Conservation (phyloP, 768 basidiomycete species). For the Scleroderma citrinum region DNA sequence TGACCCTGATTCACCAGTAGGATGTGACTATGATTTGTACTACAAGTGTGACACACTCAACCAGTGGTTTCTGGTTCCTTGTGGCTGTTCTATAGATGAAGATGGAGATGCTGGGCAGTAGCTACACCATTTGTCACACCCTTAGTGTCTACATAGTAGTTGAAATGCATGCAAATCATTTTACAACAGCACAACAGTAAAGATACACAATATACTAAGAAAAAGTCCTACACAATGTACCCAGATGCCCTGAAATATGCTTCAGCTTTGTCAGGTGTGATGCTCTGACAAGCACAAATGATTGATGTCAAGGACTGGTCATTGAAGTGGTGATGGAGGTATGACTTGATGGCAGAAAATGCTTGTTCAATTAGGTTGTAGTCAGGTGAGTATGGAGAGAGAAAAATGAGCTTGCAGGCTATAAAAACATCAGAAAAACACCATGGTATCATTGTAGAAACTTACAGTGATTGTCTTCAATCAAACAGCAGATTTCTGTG, state of each 20-base stretch:
- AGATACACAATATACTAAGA: neutral
- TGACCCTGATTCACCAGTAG: no score
- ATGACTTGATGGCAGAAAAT: constrained; percentile 21
- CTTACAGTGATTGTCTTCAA: constrained; percentile 3
- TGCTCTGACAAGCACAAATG: constrained; percentile 17
- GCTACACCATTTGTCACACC: no score
- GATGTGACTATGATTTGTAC: no score
- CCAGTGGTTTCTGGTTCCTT: no score
- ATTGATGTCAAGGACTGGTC: constrained; percentile 14
- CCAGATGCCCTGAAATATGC: constrained; percentile 19
- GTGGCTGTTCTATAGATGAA: no score
- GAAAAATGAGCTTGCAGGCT: constrained; percentile 21
- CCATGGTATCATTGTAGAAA: neutral
- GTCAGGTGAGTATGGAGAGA: constrained; percentile 29
- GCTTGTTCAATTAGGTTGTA: constrained; percentile 29
- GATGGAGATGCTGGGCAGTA: no score
- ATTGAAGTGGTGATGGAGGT: constrained; percentile 3
- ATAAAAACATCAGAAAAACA: neutral
- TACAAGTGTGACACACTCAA: no score
- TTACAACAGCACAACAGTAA: no score
- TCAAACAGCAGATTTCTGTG: constrained; percentile 12
- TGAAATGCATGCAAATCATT: no score
- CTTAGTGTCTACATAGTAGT: no score
- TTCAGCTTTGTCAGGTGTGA: constrained; percentile 18
- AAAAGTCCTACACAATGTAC: constrained; percentile 14